A percentile compares a stretch with the other conserved stretches of the same genome.
phyloP scores from a whole-genome alignment of 352 stramenopile species.

The Pilasporangium apinafurcum region DNA sequence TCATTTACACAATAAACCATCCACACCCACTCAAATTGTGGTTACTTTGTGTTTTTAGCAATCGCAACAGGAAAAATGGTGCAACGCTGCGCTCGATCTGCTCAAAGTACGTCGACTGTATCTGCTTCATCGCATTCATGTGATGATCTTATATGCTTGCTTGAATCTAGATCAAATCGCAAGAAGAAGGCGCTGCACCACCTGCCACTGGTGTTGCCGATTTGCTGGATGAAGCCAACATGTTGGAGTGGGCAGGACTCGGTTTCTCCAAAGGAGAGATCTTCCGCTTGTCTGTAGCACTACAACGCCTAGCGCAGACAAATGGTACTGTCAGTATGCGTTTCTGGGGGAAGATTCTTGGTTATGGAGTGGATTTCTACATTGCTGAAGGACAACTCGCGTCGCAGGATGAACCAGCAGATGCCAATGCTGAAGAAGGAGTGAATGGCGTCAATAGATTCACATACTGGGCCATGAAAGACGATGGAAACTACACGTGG shows the following conservation, averaged over 20 bases:
- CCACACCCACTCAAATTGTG: neutral
- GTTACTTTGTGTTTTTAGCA: slow-evolving; percentile 17
- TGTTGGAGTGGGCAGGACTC: slow-evolving; percentile 76
- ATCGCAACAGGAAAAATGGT: slow-evolving; percentile 57
- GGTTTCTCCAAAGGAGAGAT: slow-evolving; percentile 70
- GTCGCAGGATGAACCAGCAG: slow-evolving; percentile 43
- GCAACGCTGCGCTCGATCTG: slow-evolving; percentile 48
- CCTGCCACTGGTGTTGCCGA: slow-evolving; percentile 42
- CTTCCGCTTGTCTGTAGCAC: slow-evolving; percentile 60
- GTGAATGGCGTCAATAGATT: slow-evolving; percentile 76
- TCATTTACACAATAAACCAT: neutral
- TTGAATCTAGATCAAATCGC: slow-evolving; percentile 24
- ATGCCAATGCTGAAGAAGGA: slow-evolving; percentile 64
- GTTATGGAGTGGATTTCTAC: slow-evolving; percentile 70
- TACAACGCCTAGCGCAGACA: slow-evolving; percentile 50
- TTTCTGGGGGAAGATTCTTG: slow-evolving; percentile 87
- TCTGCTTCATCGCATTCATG: neutral
- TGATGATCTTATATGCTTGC: neutral
- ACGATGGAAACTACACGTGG: slow-evolving; percentile 79
- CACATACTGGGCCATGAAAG: slow-evolving; percentile 88
- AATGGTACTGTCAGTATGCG: slow-evolving; percentile 63
- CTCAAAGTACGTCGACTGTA: slow-evolving; percentile 28
- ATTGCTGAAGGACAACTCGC: slow-evolving; percentile 74
- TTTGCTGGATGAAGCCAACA: slow-evolving; percentile 72
- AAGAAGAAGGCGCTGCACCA: slow-evolving; percentile 37